phyloP scores from a whole-genome alignment of 768 basidiomycete species.

The Porphyrellus cyaneotinctus region DNA sequence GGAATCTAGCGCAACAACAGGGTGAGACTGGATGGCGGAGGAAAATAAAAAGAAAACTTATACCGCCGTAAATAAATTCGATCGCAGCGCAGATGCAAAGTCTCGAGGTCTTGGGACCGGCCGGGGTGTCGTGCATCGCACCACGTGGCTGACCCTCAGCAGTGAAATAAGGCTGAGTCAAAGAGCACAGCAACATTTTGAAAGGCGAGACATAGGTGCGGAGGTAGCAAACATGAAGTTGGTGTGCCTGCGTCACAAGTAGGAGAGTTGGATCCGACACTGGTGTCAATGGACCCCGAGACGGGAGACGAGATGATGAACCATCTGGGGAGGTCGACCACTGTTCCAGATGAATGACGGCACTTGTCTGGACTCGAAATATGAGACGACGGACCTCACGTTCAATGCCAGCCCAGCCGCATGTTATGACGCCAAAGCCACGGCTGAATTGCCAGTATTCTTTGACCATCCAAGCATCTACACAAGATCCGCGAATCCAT shows the following conservation, averaged over 20 bases:
- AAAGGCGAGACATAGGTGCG: slow-evolving; percentile 43
- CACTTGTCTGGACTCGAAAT: background rate
- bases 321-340: slow-evolving; percentile 49
- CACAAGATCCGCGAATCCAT: slow-evolving; percentile 56
- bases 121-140: slow-evolving; percentile 27
- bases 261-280: slow-evolving; percentile 53
- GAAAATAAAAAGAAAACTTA: background rate
- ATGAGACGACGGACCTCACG: slow-evolving; percentile 48
- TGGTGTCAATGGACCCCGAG: slow-evolving; percentile 53
- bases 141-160: slow-evolving; percentile 33
- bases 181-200: slow-evolving; percentile 46
- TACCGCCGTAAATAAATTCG: slow-evolving; percentile 58
- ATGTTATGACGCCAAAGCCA: slow-evolving; percentile 56
- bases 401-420: slow-evolving; percentile 55
- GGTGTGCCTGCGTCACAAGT: slow-evolving; percentile 62
- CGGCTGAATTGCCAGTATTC: slow-evolving; percentile 53
- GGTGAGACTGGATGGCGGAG: background rate
- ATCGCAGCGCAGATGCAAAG: slow-evolving; percentile 58
- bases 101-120: slow-evolving; percentile 37
- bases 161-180: slow-evolving; percentile 40
- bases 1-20: slow-evolving; percentile 37
- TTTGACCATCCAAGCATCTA: slow-evolving; percentile 59
- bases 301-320: slow-evolving; percentile 51
- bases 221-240: slow-evolving; percentile 51
- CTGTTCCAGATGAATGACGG: slow-evolving; percentile 32